A percentile compares a stretch with the other conserved stretches of the same genome.
phyloP scores from a whole-genome alignment of 2,329 filamentous ascomycete species.

The Beauveria sp. region DNA sequence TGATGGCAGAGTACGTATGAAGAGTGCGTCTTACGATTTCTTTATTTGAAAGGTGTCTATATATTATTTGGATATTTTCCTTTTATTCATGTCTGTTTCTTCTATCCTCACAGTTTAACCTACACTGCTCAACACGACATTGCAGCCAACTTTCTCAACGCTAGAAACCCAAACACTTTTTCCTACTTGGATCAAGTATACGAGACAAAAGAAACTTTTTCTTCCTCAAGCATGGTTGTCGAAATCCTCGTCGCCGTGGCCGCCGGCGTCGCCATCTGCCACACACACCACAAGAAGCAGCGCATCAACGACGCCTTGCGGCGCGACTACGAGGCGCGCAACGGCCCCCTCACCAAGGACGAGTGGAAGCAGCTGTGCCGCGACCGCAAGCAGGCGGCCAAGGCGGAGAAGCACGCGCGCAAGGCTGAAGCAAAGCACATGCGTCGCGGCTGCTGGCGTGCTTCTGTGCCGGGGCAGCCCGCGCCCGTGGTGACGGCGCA shows the following conservation, averaged over 20 bases:
- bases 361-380: constrained; percentile 9
- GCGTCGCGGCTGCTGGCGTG: not conserved
- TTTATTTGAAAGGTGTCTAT: not conserved
- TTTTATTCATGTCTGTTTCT: not conserved
- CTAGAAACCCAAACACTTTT: not conserved
- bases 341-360: not conserved
- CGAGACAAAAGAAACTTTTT: too few relatives aligned
- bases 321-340: not conserved
- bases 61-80: not conserved
- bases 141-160: not conserved
- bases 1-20: not conserved
- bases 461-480: not conserved
- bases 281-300: constrained; percentile 10
- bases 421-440: not conserved
- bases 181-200: not conserved
- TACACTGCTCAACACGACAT: not conserved
- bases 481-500: not conserved
- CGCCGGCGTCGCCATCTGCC: constrained; percentile 6
- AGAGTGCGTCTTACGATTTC: not conserved
- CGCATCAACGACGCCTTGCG: not conserved
- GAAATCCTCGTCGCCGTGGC: not conserved
- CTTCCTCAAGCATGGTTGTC: not conserved
- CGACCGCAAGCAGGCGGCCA: constrained; percentile 5
- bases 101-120: not conserved
- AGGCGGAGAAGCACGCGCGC: constrained; percentile 3